Base-by-base conservation (phyloP, 2,329 filamentous ascomycete genomes). In the Diaporthe sp. region DNA sequence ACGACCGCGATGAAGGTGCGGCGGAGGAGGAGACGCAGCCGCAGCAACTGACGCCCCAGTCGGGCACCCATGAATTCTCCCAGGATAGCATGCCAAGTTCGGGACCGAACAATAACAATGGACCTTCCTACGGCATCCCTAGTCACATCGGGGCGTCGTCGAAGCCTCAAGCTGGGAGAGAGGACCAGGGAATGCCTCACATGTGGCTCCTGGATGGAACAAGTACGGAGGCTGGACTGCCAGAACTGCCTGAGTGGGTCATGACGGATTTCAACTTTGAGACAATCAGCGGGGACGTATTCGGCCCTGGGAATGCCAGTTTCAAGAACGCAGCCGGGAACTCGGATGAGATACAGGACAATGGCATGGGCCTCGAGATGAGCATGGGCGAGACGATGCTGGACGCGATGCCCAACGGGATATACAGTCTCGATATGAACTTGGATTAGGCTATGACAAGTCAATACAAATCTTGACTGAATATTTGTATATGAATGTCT, bases 211-310 rank as follows among this genome's bases (percentile, higher is more conserved):
- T 47, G 15, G 60, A 47, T 15, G 60, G 42, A 1, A 12, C 22
- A 12, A 25, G 39, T 15, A 9, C n/a, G 25, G 39, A 47, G 25
- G 10, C 7, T 22, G 60, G 15, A 12, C 4, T 65, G 20, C 15
- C 61, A 25, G 55, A 65, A 13, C 42, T 76, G 10, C 71, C 75
- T 9, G 75, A 70, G 6, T 76, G 75, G 75, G 63, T 51, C n/a
- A 76, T 76, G 65, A 58, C 63, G 1, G 75, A 76, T 34, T 74
- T 76, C 13, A 74, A 73, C 37, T 76, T 76, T 15, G 71, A 76
- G 22, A 53, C 71, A 20, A 61, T 74, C 57, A 74, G 73, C 47
- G 42, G 57, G 31, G 53, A 44, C 8, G 70, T 55, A 3, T 60
- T 60, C 20, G 55, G 53, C 12, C 22, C 31, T 15, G 70, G 39